A percentile compares a stretch with the other conserved stretches of the same genome.
Conservation (phyloP, 2,329 filamentous ascomycete genomes). For the Colletotrichum incanum region DNA sequence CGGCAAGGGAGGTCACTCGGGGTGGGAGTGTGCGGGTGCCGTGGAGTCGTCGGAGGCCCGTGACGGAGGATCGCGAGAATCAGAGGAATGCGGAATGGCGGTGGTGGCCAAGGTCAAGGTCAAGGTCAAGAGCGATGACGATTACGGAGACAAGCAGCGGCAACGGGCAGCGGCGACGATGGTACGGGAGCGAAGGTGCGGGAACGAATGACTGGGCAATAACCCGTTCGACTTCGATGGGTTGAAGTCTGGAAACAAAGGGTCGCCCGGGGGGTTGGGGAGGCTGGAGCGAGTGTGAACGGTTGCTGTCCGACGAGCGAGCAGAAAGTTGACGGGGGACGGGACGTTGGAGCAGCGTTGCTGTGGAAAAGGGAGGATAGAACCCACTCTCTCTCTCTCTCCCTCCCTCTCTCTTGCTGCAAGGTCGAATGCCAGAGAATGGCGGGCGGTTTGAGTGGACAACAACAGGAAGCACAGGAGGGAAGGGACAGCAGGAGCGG, state of each 20-base stretch:
- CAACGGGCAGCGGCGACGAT: conserved; percentile 6
- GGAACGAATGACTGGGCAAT: conserved; percentile 37
- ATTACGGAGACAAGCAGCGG: conserved; percentile 13
- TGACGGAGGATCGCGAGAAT: background rate
- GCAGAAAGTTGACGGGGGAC: conserved; percentile 21
- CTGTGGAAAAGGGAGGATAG: conserved; percentile 47
- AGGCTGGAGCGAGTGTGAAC: conserved; percentile 41
- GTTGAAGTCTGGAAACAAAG: background rate
- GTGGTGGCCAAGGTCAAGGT: conserved; percentile 20
- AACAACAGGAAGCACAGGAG: background rate
- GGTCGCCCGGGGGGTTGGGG: conserved; percentile 18
- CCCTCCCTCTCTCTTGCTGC: conserved; percentile 3
- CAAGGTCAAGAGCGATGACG: conserved; percentile 28
- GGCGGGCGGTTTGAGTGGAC: background rate
- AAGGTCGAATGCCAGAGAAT: conserved; percentile 12
- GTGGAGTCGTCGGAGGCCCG: conserved; percentile 24
- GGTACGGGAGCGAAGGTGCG: conserved; percentile 39
- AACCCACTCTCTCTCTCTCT: conserved; percentile 16
- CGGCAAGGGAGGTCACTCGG: conserved; percentile 13
- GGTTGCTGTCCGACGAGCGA: conserved; percentile 43
- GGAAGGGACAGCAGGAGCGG: background rate
- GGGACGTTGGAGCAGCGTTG: conserved; percentile 45
- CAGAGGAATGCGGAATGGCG: conserved; percentile 10
- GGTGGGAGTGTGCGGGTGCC: conserved; percentile 4
- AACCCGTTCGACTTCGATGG: conserved; percentile 3